Base-by-base conservation (phyloP, 202 grass and related monocot species). In the Alloteropsis angusta region DNA sequence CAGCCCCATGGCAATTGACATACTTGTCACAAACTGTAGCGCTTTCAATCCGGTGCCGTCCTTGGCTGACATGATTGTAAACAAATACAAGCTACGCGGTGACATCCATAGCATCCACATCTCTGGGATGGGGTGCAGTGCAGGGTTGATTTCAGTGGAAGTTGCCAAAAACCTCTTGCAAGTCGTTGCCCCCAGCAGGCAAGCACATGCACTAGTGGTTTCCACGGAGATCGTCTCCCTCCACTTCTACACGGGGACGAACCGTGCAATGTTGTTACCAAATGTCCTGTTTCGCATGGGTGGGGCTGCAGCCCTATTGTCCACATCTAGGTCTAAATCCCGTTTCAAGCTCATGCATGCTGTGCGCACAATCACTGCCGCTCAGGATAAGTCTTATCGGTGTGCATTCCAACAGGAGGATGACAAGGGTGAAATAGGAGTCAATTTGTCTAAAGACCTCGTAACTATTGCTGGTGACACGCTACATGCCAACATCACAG, bases 91-190 rank as follows among this genome's bases (percentile, higher is more conserved):
- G 67, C 74, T 94, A 3, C 81, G 88, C 0, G 68, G 43, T 9
- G 79, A 94, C 78, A n/a, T 91, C 42, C 46, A 65, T 1, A 80
- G 15, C 74, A 81, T 80, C 49, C 85, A 94, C 36, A 26, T 94
- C 21, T 69, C 88, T 0, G 92, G 91, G 19, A 94, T 94, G 88
- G 92, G 92, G 48, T 94, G 92, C 72, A 94, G 92, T 47, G 92
- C 86, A 0, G 80, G 88, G 25, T 53, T 91, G 57, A 87, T 94
- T 56, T 71, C 92, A 0, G 46, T 94, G 43, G 88, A 85, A 13
- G 77, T 80, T 0, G 88, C 81, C 1, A 71, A 82, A 7, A 77
- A 85, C 23, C 49, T 86, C 55, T 56, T 94, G 60, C 84, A 57
- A 63, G 73, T 48, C 16, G 75, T 48, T n/a, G 75, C 68, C 2